Evolutionary conservation across 352 stramenopile species (phyloP), one percentile per base, ranked within the genome.

Genomic region (Elongisporangium undulatum): DNA sequence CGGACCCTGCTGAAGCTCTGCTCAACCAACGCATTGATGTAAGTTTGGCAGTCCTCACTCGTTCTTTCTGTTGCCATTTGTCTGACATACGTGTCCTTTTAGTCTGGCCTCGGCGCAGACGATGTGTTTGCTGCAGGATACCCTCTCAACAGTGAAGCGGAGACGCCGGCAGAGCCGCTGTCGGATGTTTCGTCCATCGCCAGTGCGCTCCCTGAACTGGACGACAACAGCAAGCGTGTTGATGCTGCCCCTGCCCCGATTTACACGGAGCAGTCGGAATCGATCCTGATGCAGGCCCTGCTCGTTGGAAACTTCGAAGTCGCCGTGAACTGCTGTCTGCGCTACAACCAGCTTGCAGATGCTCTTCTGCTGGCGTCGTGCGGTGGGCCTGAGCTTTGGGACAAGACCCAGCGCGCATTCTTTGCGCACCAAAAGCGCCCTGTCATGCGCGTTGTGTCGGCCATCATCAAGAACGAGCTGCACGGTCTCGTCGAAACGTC

Each of bases 281-380:
- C 74, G 53, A 90, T 86, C 19, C 77, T 99, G 39, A 98, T 98
- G 80, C 80, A 97, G 66, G 92, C 97, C 2, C 74, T 99, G 20
- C 72, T 99, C 8, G 96, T 99, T 6, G 97, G 97, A 41, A 98
- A 99, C 75, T 99, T 99, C 66, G 95, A 98, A 63, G 92, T 97
- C 6, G 97, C 97, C 0, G 97, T 99, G 12, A 97, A 99, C 71
- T 97, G 85, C 70, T 99, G 97, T 59, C 87, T 99, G 59, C 80
- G 86, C 41, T 97, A 98, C 64, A 95, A 97, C 45, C 95, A 99
- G 65, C 87, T 98, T 62, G 94, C 96, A 0, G 97, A 99, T 71
- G 97, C 97, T 2, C 71, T 99, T 48, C 56, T 99, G 19, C 70
- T 99, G 20, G 83, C 87, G 24, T 94, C 87, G 19, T 96, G 91